Base-by-base conservation (phyloP, 129 eudicot species). In the Tagetes erecta region DNA sequence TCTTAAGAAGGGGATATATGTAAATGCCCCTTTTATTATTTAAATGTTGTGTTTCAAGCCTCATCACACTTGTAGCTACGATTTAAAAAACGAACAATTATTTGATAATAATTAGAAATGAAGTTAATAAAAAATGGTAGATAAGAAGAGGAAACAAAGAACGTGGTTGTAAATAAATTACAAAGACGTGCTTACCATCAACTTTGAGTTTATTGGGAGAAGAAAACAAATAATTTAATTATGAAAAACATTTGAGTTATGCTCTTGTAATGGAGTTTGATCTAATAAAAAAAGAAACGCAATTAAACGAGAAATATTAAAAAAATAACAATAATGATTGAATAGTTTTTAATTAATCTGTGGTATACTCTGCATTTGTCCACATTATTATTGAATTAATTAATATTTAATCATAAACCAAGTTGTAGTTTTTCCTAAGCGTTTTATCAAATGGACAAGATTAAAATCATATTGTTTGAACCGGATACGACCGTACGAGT, bases 131-230 rank as follows among this genome's bases (percentile, higher is more conserved):
- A 13, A 49, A 8, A 5, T 37, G 1, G 1, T 12, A 47, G 14
- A 8, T 58, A 9, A 77, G 34, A 3, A 60, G 14, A 47, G 49
- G 36, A 27, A 67, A 3, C 49, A 11, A 49, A 40, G 52, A 64
- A 72, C 78, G 82, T 79, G 83, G 60, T 52, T 64, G 35, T 57
- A 34, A 10, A 56, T 56, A 33, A 49, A 36, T 36, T 31, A 37
- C 55, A 30, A 72, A 35, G 74, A 79, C 83, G 78, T 72, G 83
- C 83, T 36, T 64, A 64, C 45, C 78, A 79, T 79, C 62, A 79
- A 64, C 71, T 70, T 78, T 71, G 50, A 71, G n/a, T n/a, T n/a
- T n/a, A n/a, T n/a, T n/a, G n/a, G n/a, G n/a, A n/a, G n/a, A 40
- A 46, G 14, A 38, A 68, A 34, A 66, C 11, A 36, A 40, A 57